Evolutionary conservation across 2,329 filamentous ascomycete species (phyloP).

Genomic region (Tolypocladium guangdongense): DNA sequence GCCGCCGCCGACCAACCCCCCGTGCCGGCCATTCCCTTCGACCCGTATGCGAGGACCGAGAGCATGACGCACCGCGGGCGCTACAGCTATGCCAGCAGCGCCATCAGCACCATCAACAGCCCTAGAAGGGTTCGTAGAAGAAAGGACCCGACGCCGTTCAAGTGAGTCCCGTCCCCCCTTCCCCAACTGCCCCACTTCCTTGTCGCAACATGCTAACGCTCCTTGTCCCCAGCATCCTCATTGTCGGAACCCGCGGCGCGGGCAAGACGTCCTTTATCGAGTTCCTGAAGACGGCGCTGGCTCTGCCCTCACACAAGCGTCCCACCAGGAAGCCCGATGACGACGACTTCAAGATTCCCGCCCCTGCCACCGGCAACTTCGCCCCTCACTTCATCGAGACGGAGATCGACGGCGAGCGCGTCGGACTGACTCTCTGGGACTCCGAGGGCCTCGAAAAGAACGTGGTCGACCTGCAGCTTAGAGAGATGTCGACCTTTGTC

Average conservation of each 20-base stretch:
- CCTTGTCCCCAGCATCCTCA: constrained; percentile 58
- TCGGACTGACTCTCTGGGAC: constrained; percentile 93
- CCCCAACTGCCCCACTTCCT: not conserved
- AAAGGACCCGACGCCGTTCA: constrained; percentile 97
- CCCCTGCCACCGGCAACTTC: constrained; percentile 57
- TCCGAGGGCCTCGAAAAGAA: constrained; percentile 92
- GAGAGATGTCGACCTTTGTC: constrained; percentile 83
- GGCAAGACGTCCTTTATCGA: constrained; percentile 97
- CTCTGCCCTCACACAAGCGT: constrained; percentile 71
- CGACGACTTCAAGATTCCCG: constrained; percentile 45
- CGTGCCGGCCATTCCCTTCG: constrained; percentile 51
- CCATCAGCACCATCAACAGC: constrained; percentile 84
- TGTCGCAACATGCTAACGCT: constrained; percentile 4
- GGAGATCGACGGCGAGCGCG: constrained; percentile 82
- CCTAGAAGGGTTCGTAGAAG: constrained; percentile 83
- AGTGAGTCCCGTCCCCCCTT: constrained; percentile 57
- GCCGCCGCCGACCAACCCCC: constrained; percentile 31
- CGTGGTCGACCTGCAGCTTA: constrained; percentile 85
- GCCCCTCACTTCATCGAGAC: constrained; percentile 86
- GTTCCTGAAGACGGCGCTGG: constrained; percentile 80
- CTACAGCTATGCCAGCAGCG: constrained; percentile 92
- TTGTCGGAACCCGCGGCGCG: constrained; percentile 76
- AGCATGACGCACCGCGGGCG: constrained; percentile 96
- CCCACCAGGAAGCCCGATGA: constrained; percentile 42
- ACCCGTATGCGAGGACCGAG: constrained; percentile 74